These are phyloP conservation scores for Diaporthe vexans DNA, from an alignment of 2,329 filamentous ascomycete species.

Conservation along the genomic window DNA sequence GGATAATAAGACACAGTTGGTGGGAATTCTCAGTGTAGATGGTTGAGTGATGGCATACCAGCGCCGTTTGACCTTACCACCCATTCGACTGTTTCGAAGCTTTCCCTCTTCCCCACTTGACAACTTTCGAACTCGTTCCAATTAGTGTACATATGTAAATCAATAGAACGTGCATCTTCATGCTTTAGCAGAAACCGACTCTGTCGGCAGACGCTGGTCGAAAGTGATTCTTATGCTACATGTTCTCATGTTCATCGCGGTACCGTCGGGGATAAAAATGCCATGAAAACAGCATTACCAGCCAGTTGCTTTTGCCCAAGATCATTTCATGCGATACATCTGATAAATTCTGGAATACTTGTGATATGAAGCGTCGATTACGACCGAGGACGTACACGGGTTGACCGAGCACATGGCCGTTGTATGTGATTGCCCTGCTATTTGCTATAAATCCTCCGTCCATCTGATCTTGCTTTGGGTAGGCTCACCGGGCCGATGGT, in stretches of 20 bases:
- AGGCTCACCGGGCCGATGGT: not conserved
- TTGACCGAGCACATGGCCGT: not conserved
- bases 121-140: not conserved
- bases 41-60: too few species aligned
- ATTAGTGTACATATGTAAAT: too few species aligned
- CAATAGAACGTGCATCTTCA: too few species aligned
- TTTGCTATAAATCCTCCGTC: not conserved
- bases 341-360: not conserved
- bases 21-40: too few species aligned
- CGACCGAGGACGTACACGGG: not conserved
- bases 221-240: not conserved
- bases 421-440: too few species aligned
- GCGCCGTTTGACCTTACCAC: too few species aligned
- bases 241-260: too few species aligned
- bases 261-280: too few species aligned
- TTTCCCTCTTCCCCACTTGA: not conserved
- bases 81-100: not conserved
- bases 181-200: not conserved
- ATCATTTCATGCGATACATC: not conserved
- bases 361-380: too few species aligned
- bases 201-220: not conserved
- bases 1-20: too few species aligned
- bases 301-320: too few species aligned
- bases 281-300: too few species aligned
- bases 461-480: not conserved